phyloP scores from a whole-genome alignment of 306 rosid species.

The Sphenostylis stenocarpa region DNA sequence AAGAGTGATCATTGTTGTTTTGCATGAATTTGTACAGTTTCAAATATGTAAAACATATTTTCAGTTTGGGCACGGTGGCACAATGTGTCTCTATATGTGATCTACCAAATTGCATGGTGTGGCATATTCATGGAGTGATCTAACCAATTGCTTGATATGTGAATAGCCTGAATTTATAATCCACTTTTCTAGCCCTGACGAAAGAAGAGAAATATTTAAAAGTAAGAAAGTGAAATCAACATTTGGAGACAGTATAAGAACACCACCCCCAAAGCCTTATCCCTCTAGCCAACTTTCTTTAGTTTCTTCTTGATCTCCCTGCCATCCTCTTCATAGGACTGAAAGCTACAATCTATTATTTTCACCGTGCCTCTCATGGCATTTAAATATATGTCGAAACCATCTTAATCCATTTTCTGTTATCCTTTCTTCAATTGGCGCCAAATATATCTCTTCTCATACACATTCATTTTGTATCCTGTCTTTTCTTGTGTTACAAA shows the following conservation, averaged over 20 bases:
- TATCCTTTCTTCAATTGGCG: not conserved
- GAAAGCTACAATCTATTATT: not conserved
- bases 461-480: not conserved
- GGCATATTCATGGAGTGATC: not conserved
- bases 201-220: not conserved
- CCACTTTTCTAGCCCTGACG: not conserved
- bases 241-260: not conserved
- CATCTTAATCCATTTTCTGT: not conserved
- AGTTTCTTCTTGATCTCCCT: not conserved
- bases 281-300: not conserved
- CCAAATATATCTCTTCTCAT: not conserved
- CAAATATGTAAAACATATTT: not conserved
- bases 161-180: not conserved
- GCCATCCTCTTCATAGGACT: not conserved
- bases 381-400: not conserved
- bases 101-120: not conserved
- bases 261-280: not conserved
- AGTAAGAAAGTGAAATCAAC: not conserved
- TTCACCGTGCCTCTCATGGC: not conserved
- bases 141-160: constrained; percentile 7
- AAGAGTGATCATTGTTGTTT: not conserved
- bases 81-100: not conserved
- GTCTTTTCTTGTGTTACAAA: too few species aligned
- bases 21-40: not conserved
- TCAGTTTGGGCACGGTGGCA: not conserved